A percentile compares a stretch with the other conserved stretches of the same genome.
phyloP scores from a whole-genome alignment of 257 asterid genomes.

The Leptodermis oblonga region DNA sequence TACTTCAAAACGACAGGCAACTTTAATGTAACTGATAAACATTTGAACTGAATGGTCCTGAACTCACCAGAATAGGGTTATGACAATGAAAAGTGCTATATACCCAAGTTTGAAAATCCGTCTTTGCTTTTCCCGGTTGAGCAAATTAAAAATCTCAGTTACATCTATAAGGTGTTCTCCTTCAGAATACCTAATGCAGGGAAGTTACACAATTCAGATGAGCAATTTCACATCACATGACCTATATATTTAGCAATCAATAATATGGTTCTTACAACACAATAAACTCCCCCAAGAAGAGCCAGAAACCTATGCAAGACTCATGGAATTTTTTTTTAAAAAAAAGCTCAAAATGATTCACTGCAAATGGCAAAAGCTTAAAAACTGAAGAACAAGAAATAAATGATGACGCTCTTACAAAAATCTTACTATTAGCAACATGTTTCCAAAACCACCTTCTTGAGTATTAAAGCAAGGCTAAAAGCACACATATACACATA shows the following conservation, averaged over 20 bases:
- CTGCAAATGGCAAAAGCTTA: neutral
- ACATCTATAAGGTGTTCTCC: slow-evolving; percentile 77
- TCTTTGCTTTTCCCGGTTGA: slow-evolving; percentile 75
- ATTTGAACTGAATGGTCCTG: neutral
- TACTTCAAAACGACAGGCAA: slow-evolving; percentile 2
- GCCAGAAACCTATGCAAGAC: neutral
- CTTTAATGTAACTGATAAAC: neutral
- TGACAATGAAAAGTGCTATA: slow-evolving; percentile 54
- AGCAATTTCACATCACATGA: neutral
- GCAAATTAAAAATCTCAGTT: slow-evolving; percentile 86
- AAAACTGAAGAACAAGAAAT: neutral
- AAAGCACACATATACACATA: neutral
- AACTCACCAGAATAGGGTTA: slow-evolving; percentile 74
- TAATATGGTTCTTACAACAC: neutral
- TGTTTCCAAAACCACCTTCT: neutral
- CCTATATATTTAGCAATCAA: neutral
- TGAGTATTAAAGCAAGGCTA: neutral
- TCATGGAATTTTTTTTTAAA: neutral
- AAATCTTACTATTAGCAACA: neutral
- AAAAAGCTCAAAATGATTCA: neutral
- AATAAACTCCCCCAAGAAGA: neutral
- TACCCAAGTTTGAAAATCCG: slow-evolving; percentile 84
- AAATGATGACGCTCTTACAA: neutral
- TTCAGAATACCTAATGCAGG: slow-evolving; percentile 48
- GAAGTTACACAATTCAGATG: slow-evolving; percentile 15